Percentiles rank a stretch among this genome's conserved stretches.
Conservation (phyloP, 495 filamentous ascomycete genomes). For the Pyrenopolyporus hunteri region DNA sequence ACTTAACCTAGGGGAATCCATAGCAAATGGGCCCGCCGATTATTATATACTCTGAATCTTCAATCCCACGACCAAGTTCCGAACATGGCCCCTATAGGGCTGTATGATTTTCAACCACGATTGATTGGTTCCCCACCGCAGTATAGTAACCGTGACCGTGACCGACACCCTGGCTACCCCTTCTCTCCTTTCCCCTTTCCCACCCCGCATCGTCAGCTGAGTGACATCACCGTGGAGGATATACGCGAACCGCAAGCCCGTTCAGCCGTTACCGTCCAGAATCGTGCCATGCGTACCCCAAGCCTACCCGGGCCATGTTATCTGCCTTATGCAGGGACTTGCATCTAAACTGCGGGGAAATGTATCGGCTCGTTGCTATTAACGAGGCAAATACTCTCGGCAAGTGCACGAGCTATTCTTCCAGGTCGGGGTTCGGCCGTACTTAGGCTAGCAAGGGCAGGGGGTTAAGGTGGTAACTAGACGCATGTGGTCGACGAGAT, state of each 20-base stretch:
- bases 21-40: no score
- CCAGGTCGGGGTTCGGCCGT: constrained; percentile 17
- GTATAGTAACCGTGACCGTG: background rate
- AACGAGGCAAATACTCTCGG: constrained; percentile 23
- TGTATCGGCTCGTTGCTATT: constrained; percentile 32
- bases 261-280: constrained; percentile 22
- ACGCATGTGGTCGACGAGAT: constrained; percentile 12
- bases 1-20: background rate
- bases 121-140: constrained; percentile 6
- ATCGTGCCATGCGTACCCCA: background rate
- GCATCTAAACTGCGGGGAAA: constrained; percentile 34
- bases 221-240: constrained; percentile 19
- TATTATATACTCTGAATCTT: background rate
- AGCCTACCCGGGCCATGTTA: background rate
- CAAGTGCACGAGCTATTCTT: constrained; percentile 25
- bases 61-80: background rate
- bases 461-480: no score
- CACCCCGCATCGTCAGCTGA: background rate
- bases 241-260: background rate
- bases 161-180: background rate
- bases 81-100: background rate
- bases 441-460: background rate
- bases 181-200: background rate
- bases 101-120: background rate
- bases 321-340: background rate